Base-by-base conservation (phyloP, 2,329 filamentous ascomycete genomes). In the Cryphonectria radicalis region DNA sequence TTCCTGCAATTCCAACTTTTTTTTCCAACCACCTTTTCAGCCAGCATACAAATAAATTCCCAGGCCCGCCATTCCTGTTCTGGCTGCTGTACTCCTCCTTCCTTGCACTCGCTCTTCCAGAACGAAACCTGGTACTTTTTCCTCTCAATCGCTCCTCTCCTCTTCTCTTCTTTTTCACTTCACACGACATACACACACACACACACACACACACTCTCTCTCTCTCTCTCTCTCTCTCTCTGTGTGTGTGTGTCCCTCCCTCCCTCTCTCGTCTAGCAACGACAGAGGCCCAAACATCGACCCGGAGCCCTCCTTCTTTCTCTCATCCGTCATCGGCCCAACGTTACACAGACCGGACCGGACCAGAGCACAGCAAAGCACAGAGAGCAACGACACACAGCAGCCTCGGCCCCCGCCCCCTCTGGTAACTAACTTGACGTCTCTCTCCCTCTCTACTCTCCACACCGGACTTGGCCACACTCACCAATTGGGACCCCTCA, bases 381-480 rank as follows among this genome's bases (percentile, higher is more conserved):
- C 53, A 28, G 10, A n/a, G n/a, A 50, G 53, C 53, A 28, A 28
- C 53, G 53, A 14, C 53, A 25, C 53, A 55, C 25, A 59, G 55
- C 14, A 59, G 55, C 55, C 55, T 28, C 43, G 17, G 7, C 46
- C 46, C 14, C 55, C 55, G 32, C 32, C 55, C 35, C 53, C 53
- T 57, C 55, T 59, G 55, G 25, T 32, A 28, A 28, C 25, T 32
- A 1, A 14, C 25, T 13, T 28, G 43, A 22, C 43, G 7, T n/a
- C 46, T 50, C 43, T 46, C 6, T 22, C n/a, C n/a, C 43, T 22
- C 17, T 46, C 43, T 17, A 13, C 13, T 32, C 55, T 28, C 5
- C 13, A 14, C 57, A 60, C 62, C 69, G 37, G 46, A 71, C 69
- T 63, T 28, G 10, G 37, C 62, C 64, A 25, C n/a, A 25, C 32